phyloP scores from a whole-genome alignment of 2,329 filamentous ascomycete genomes.

The Alternaria sp. region DNA sequence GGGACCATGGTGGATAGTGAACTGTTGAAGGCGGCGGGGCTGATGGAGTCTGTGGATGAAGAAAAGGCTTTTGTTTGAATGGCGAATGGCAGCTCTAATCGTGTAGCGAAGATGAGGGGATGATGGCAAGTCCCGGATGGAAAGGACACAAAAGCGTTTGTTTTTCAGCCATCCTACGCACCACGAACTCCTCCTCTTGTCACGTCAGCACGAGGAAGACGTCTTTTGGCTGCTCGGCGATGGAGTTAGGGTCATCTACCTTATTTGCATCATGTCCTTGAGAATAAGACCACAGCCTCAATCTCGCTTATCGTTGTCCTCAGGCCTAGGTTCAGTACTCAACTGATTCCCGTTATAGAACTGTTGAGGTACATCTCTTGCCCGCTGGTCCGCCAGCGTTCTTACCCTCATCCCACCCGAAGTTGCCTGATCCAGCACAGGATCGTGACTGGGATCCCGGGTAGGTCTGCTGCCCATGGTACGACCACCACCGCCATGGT shows the following conservation, averaged over 20 bases:
- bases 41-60: constrained; percentile 24
- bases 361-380: constrained; percentile 64
- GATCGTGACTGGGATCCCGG: constrained; percentile 13
- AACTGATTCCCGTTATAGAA: constrained; percentile 88
- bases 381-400: constrained; percentile 54
- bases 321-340: constrained; percentile 8
- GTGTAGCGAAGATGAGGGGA: neutral
- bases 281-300: neutral
- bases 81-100: neutral
- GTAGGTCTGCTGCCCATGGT: constrained; percentile 15
- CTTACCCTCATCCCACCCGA: constrained; percentile 48
- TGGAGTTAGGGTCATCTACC: neutral
- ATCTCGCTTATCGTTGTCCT: constrained; percentile 10
- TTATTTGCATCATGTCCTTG: neutral
- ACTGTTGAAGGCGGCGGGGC: constrained; percentile 37
- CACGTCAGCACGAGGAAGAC: neutral
- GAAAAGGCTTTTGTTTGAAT: constrained; percentile 10
- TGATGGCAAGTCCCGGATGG: neutral
- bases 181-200: neutral
- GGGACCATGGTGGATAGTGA: constrained; percentile 41
- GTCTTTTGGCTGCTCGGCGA: neutral
- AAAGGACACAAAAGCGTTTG: neutral
- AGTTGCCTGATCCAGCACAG: constrained; percentile 18
- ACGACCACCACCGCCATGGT: neutral
- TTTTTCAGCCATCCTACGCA: neutral